phyloP scores from a whole-genome alignment of 805 yeast genomes.

The Cyberlindnera misumaiensis region DNA sequence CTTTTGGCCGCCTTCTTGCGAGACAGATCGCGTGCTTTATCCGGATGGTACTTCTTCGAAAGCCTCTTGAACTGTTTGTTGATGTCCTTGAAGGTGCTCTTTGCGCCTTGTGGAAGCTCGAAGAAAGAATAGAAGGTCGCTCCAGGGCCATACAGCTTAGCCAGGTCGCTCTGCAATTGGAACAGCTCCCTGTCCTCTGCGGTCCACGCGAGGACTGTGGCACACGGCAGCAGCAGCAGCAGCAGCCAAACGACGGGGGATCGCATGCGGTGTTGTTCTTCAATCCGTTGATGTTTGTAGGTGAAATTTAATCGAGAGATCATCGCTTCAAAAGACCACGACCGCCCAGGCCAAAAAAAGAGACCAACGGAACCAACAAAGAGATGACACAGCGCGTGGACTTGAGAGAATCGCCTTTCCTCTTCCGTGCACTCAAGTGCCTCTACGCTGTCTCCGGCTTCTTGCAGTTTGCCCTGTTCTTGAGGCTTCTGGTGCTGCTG shows the following conservation, averaged over 20 bases:
- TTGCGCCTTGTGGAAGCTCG: conserved; percentile 9
- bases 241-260: background rate
- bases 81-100: conserved; percentile 41
- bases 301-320: too few species aligned
- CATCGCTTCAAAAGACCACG: too few species aligned
- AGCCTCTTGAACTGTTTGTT: conserved; percentile 62
- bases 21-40: conserved; percentile 40
- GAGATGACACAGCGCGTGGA: conserved; percentile 24
- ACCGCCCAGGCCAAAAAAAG: too few species aligned
- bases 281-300: too few species aligned
- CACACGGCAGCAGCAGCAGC: conserved; percentile 10
- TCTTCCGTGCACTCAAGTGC: conserved; percentile 8
- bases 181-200: conserved; percentile 78
- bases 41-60: conserved; percentile 79
- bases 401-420: conserved; percentile 9
- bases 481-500: conserved; percentile 44
- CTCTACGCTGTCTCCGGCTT: conserved; percentile 9
- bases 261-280: background rate
- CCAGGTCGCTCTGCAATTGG: conserved; percentile 56
- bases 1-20: conserved; percentile 42
- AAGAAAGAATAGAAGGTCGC: conserved; percentile 27
- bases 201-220: conserved; percentile 41
- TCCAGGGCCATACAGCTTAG: conserved; percentile 17
- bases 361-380: background rate
- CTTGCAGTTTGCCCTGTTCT: conserved; percentile 23